Evolutionary conservation across 2,329 filamentous ascomycete species (phyloP).

Genomic region (Colletotrichum brevisporum): DNA sequence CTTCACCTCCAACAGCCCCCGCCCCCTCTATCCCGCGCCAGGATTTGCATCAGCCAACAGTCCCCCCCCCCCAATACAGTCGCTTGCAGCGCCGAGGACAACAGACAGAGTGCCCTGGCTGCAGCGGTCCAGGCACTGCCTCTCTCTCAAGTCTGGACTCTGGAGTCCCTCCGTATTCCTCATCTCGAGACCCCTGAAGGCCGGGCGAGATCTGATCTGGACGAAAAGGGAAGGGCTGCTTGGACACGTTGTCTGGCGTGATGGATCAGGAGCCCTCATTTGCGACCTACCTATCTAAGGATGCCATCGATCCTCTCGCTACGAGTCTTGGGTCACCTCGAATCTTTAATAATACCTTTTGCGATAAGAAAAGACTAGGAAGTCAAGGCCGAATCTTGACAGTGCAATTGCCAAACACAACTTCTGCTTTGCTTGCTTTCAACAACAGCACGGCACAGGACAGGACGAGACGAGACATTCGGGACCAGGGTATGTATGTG

Average conservation of each 20-base stretch:
- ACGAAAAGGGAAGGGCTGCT: constrained; percentile 7
- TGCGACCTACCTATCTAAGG: background rate
- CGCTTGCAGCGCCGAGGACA: background rate
- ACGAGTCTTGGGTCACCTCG: constrained; percentile 2
- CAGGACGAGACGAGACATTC: too few relatives aligned
- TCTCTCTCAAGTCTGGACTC: background rate
- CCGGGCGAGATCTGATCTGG: constrained; percentile 9
- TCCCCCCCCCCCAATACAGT: background rate
- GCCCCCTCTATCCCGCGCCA: constrained; percentile 10
- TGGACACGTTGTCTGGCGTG: constrained; percentile 21
- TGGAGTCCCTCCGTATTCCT: background rate
- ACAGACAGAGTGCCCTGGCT: background rate
- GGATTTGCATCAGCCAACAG: background rate
- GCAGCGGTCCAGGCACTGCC: constrained; percentile 13
- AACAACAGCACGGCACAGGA: too few relatives aligned
- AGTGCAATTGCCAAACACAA: too few relatives aligned
- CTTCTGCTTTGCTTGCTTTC: too few relatives aligned
- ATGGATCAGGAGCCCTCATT: constrained; percentile 17
- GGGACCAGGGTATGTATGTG: too few relatives aligned
- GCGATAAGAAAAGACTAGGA: background rate
- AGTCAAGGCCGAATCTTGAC: background rate
- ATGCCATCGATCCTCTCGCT: constrained; percentile 2
- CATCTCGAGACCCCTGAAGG: too few relatives aligned
- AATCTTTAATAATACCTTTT: background rate
- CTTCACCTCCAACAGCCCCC: constrained; percentile 6